These are phyloP conservation scores for Chaetothyriales sp. DNA, from an alignment of 2,329 filamentous ascomycete genomes.

Conservation along the genomic window DNA sequence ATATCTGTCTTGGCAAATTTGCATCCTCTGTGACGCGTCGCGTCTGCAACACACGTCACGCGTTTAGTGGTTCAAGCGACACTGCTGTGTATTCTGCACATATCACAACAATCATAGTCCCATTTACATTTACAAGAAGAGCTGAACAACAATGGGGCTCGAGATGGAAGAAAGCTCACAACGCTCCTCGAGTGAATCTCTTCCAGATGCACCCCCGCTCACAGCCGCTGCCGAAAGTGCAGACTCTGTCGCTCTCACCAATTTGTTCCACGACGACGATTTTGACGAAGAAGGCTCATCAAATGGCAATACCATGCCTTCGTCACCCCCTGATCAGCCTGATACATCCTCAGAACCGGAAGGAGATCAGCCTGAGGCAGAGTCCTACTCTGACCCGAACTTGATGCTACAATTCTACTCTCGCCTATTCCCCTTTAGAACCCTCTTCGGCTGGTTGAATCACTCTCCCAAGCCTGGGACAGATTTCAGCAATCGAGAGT, in stretches of 20 bases:
- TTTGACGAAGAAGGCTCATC: slow-evolving; percentile 38
- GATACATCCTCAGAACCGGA: slow-evolving; percentile 25
- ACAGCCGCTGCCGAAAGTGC: not conserved
- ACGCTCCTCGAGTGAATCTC: slow-evolving; percentile 4
- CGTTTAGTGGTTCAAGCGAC: no score
- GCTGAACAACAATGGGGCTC: slow-evolving; percentile 10
- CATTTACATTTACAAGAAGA: not conserved
- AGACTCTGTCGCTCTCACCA: slow-evolving; percentile 34
- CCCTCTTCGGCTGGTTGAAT: slow-evolving; percentile 95
- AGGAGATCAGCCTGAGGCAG: slow-evolving; percentile 21
- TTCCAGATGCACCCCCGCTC: slow-evolving; percentile 15
- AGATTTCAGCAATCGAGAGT: slow-evolving; percentile 87
- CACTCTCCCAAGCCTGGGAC: slow-evolving; percentile 72
- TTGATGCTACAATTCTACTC: slow-evolving; percentile 91
- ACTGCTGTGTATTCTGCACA: not conserved
- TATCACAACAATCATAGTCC: slow-evolving; percentile 2
- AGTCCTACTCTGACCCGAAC: slow-evolving; percentile 37
- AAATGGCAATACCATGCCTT: slow-evolving; percentile 29
- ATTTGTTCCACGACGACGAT: slow-evolving; percentile 43
- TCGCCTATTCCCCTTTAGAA: slow-evolving; percentile 84
- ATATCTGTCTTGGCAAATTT: slow-evolving; percentile 1
- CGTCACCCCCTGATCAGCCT: slow-evolving; percentile 19
- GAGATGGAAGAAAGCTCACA: slow-evolving; percentile 20
- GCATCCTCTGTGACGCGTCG: not conserved
- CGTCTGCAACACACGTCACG: not conserved